Conservation (phyloP, 2,329 filamentous ascomycete species). For the Venturia oleaginea region DNA sequence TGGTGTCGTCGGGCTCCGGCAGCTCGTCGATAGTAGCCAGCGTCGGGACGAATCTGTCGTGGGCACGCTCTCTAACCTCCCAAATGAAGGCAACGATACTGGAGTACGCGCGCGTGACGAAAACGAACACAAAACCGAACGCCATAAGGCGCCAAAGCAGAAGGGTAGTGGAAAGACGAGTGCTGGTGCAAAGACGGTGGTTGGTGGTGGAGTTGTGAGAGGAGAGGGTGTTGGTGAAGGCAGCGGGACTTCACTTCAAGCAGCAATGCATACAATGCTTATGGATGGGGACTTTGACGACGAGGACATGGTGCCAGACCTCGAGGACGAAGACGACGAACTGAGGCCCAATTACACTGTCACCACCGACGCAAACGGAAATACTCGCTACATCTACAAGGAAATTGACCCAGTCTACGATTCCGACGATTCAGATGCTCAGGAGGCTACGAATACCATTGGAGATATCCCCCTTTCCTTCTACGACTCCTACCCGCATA, state of each 20-base stretch:
- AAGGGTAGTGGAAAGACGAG: slow-evolving; percentile 23
- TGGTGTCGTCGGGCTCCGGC: neutral
- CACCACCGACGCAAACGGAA: slow-evolving; percentile 79
- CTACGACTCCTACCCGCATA: slow-evolving; percentile 96
- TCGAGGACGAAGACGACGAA: slow-evolving; percentile 22
- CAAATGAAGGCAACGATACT: neutral
- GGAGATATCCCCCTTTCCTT: slow-evolving; percentile 89
- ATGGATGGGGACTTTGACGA: neutral
- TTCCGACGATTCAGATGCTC: slow-evolving; percentile 84
- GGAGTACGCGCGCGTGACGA: neutral
- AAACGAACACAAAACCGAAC: neutral
- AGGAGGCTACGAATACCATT: slow-evolving; percentile 77
- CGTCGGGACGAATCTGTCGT: neutral
- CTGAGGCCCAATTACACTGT: slow-evolving; percentile 46
- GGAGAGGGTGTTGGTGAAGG: neutral
- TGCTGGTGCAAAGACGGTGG: slow-evolving; percentile 23
- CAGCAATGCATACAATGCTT: slow-evolving; percentile 1
- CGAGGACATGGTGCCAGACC: slow-evolving; percentile 17
- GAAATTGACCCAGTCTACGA: slow-evolving; percentile 94
- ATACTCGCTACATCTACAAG: slow-evolving; percentile 80
- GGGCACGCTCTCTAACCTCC: neutral
- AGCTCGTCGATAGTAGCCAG: neutral
- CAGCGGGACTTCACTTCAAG: neutral
- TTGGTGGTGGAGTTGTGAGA: neutral
- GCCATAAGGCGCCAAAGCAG: neutral